phyloP scores from a whole-genome alignment of 1,284 basidiomycete genomes.

The Entoloma clypeatum region DNA sequence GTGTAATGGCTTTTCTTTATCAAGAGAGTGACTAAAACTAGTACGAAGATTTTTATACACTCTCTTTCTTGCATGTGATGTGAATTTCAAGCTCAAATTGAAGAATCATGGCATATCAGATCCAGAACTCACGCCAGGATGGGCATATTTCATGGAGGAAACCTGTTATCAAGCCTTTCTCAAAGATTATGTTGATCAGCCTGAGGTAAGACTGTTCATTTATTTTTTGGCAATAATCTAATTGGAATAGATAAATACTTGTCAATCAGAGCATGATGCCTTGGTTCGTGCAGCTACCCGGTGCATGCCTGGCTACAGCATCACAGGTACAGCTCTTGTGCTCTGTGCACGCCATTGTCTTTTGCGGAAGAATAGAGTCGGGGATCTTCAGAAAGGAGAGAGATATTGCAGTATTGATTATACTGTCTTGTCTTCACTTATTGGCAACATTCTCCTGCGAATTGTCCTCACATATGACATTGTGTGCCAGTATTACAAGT shows the following conservation, averaged over 20 bases:
- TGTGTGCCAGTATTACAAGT: slow-evolving; percentile 29
- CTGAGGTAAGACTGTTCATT: slow-evolving; percentile 6
- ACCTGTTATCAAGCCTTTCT: slow-evolving; percentile 3
- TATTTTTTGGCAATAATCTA: background rate
- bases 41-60: slow-evolving; percentile 8
- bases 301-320: slow-evolving; percentile 19
- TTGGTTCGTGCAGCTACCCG: slow-evolving; percentile 4
- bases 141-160: slow-evolving; percentile 6
- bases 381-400: slow-evolving; percentile 30
- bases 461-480: slow-evolving; percentile 16
- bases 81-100: slow-evolving; percentile 12
- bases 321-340: slow-evolving; percentile 25
- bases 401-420: slow-evolving; percentile 12
- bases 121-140: slow-evolving; percentile 6
- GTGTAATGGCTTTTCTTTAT: background rate
- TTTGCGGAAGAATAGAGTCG: slow-evolving; percentile 21
- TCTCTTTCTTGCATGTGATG: slow-evolving; percentile 8
- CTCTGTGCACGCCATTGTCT: slow-evolving; percentile 27
- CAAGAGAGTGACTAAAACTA: background rate
- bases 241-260: slow-evolving; percentile 11
- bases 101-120: slow-evolving; percentile 9
- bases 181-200: slow-evolving; percentile 1
- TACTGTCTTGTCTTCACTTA: slow-evolving; percentile 7
- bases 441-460: background rate
- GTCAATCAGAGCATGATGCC: slow-evolving; percentile 14